phyloP scores from a whole-genome alignment of 2,329 filamentous ascomycete genomes.

The Cercospora sp. region DNA sequence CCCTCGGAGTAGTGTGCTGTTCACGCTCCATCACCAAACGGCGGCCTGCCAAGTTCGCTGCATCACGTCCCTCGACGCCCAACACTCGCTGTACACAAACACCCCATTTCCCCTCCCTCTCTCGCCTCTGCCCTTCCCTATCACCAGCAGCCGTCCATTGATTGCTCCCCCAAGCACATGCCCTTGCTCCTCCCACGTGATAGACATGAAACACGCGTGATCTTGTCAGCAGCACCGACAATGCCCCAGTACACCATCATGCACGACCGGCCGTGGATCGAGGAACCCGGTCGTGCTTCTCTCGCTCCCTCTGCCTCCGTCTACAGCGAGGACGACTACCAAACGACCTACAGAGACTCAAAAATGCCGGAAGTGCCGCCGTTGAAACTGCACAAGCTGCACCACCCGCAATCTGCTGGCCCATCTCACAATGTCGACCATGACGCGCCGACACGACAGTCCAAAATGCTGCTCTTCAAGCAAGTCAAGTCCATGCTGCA shows the following conservation, averaged over 20 bases:
- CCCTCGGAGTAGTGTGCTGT: not conserved
- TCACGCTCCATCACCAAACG: not conserved
- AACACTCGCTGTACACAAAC: not conserved
- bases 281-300: constrained; percentile 27
- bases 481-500: constrained; percentile 39
- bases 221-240: not conserved
- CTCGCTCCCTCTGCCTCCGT: constrained; percentile 38
- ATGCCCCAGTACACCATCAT: constrained; percentile 43
- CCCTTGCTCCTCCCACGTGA: not conserved
- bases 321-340: constrained; percentile 41
- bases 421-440: constrained; percentile 25
- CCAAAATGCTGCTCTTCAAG: constrained; percentile 38
- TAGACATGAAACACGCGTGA: constrained; percentile 1
- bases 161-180: not conserved
- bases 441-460: constrained; percentile 31
- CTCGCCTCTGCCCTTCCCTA: not conserved
- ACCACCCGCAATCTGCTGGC: constrained; percentile 24
- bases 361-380: constrained; percentile 30
- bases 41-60: not conserved
- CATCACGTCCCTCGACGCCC: not conserved
- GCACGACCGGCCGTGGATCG: constrained; percentile 33
- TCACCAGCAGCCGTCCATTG: not conserved
- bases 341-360: constrained; percentile 18
- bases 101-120: not conserved
- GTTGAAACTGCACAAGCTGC: constrained; percentile 23